phyloP scores from a whole-genome alignment of 768 basidiomycete species.

The Suillus tomentosus region DNA sequence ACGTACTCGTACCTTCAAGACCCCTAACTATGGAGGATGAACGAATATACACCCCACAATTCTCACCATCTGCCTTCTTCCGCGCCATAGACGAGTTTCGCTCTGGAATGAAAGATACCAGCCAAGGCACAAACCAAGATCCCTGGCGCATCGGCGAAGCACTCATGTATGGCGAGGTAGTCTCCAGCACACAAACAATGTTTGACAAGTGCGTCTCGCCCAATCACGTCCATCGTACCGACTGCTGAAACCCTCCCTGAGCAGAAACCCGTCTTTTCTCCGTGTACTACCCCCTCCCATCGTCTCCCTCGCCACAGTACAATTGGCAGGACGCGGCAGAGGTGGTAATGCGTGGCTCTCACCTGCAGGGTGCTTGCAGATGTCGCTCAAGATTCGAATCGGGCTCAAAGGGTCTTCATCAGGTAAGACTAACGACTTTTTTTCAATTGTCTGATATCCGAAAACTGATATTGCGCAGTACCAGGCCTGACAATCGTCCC shows the following conservation, averaged over 20 bases:
- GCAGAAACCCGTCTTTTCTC: conserved; percentile 77
- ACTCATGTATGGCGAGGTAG: conserved; percentile 82
- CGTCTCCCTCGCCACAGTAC: conserved; percentile 83
- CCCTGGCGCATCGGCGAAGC: conserved; percentile 72
- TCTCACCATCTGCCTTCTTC: conserved; percentile 68
- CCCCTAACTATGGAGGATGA: conserved; percentile 49
- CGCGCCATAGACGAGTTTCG: conserved; percentile 42
- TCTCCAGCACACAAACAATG: conserved; percentile 95
- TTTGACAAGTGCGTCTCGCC: conserved; percentile 73
- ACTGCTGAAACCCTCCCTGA: not conserved
- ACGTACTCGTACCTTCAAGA: conserved; percentile 54
- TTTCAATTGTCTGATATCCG: not conserved
- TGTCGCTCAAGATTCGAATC: conserved; percentile 38
- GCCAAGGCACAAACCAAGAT: conserved; percentile 25
- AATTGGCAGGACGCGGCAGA: conserved; percentile 86
- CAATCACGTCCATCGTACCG: not conserved
- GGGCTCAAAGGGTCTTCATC: conserved; percentile 19
- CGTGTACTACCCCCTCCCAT: conserved; percentile 70
- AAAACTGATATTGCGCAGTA: not conserved
- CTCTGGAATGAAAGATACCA: conserved; percentile 28
- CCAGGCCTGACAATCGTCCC: conserved; percentile 29
- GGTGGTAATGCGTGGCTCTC: conserved; percentile 93
- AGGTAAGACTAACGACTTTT: conserved; percentile 9
- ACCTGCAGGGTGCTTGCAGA: conserved; percentile 84
- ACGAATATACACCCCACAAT: conserved; percentile 58